phyloP scores from a whole-genome alignment of 164 flowering plant species.

The Nelumbo lutea region DNA sequence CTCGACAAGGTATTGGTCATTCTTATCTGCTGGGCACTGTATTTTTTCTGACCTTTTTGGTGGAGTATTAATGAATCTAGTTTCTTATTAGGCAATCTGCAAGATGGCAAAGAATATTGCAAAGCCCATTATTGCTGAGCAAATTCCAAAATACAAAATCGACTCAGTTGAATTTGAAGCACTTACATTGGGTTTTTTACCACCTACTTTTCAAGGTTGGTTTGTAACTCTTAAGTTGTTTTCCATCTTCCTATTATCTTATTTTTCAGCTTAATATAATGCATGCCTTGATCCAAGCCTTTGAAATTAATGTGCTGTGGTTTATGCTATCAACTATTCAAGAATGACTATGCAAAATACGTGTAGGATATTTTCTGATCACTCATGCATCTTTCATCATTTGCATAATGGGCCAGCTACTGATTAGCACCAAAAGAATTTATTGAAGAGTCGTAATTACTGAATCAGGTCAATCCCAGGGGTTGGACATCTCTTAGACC shows the following conservation, averaged over 20 bases:
- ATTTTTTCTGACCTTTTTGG: not conserved
- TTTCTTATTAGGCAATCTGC: conserved; percentile 70
- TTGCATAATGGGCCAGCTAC: too few relatives aligned
- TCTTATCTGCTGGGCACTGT: not conserved
- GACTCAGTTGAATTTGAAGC: conserved; percentile 86
- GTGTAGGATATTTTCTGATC: too few relatives aligned
- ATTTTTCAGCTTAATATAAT: not conserved
- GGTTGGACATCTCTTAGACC: too few relatives aligned
- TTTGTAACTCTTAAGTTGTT: not conserved
- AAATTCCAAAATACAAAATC: conserved; percentile 86
- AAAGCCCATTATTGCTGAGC: conserved; percentile 94
- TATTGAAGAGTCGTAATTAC: too few relatives aligned
- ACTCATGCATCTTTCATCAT: too few relatives aligned
- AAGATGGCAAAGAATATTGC: conserved; percentile 71
- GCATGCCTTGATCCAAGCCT: not conserved
- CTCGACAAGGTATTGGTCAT: conserved; percentile 67
- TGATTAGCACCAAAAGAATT: too few relatives aligned
- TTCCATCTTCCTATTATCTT: not conserved
- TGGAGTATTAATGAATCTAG: conserved; percentile 2
- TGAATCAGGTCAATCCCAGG: too few relatives aligned
- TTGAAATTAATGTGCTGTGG: too few relatives aligned
- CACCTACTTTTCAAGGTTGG: conserved; percentile 95
- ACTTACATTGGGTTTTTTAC: conserved; percentile 80
- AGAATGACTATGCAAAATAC: too few relatives aligned
- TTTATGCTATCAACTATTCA: too few relatives aligned